Conservation (phyloP, 345 rosid species). For the Mangifera indica region DNA sequence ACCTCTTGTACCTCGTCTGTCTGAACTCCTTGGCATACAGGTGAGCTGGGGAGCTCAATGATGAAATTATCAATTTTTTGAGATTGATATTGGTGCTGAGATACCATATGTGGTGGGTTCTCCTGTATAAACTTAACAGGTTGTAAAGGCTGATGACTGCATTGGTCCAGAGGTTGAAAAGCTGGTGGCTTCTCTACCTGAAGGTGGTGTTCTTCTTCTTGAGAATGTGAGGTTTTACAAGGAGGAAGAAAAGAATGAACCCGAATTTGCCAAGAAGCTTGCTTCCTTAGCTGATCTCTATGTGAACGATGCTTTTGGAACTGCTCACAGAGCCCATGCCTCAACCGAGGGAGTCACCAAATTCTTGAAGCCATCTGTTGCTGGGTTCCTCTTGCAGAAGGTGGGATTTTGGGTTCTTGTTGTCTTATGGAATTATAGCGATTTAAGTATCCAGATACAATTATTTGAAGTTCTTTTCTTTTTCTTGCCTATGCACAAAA, state of each 20-base stretch:
- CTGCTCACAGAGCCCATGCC: conserved; percentile 98
- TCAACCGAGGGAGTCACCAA: conserved; percentile 94
- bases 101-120: background rate
- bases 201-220: conserved; percentile 84
- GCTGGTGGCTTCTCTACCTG: conserved; percentile 75
- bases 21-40: conserved; percentile 87
- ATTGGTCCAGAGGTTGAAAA: conserved; percentile 90
- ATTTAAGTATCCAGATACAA: background rate
- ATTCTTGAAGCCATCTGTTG: conserved; percentile 87
- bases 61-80: background rate
- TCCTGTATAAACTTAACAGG: conserved; percentile 29
- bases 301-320: conserved; percentile 96
- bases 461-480: background rate
- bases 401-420: conserved; percentile 27
- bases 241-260: conserved; percentile 95
- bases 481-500: background rate
- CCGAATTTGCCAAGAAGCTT: conserved; percentile 91
- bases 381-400: conserved; percentile 97
- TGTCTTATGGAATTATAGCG: background rate
- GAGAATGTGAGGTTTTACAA: conserved; percentile 91
- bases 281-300: conserved; percentile 84
- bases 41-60: conserved; percentile 26
- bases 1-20: conserved; percentile 81
- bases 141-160: conserved; percentile 82
- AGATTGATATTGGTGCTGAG: background rate